Evolutionary conservation across 306 rosid species (phyloP).

Genomic region (Prunus persica): DNA sequence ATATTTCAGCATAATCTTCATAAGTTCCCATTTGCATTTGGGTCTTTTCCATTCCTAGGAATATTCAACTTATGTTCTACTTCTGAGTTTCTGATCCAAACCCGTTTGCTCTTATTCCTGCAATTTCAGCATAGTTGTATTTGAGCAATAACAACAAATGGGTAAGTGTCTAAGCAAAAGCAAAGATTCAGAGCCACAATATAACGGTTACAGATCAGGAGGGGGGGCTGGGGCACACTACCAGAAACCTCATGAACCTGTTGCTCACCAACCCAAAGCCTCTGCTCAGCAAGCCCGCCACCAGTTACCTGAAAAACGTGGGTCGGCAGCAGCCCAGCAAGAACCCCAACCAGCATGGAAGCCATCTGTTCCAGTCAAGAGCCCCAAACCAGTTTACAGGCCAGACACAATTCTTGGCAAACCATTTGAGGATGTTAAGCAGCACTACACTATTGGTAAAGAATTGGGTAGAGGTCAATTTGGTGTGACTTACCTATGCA

Average conservation of each 20-base stretch:
- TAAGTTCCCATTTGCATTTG: too few species aligned
- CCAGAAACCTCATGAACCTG: conserved; percentile 44
- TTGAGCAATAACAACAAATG: conserved; percentile 31
- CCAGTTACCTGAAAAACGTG: conserved; percentile 35
- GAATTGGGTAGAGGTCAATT: conserved; percentile 92
- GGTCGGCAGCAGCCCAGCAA: conserved; percentile 29
- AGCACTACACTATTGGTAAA: conserved; percentile 55
- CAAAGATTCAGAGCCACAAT: conserved; percentile 27
- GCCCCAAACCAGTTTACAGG: conserved; percentile 34
- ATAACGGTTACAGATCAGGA: conserved; percentile 42
- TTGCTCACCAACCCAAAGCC: conserved; percentile 37
- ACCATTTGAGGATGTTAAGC: conserved; percentile 66
- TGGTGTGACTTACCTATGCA: conserved; percentile 79
- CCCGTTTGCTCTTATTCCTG: not conserved
- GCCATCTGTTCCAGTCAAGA: conserved; percentile 32
- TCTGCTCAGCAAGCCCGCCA: conserved; percentile 20
- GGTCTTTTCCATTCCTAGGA: too few species aligned
- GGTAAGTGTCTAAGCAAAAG: conserved; percentile 62
- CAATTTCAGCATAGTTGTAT: conserved; percentile 2
- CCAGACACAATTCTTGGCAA: conserved; percentile 61
- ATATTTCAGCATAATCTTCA: too few species aligned
- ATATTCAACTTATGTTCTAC: too few species aligned
- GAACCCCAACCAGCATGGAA: conserved; percentile 28
- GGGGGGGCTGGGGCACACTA: conserved; percentile 24
- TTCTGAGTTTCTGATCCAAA: conserved; percentile 28